A percentile compares a stretch with the other conserved stretches of the same genome.
Evolutionary conservation across 495 filamentous ascomycete genomes (phyloP).

Genomic region (Talaromyces ruber): DNA sequence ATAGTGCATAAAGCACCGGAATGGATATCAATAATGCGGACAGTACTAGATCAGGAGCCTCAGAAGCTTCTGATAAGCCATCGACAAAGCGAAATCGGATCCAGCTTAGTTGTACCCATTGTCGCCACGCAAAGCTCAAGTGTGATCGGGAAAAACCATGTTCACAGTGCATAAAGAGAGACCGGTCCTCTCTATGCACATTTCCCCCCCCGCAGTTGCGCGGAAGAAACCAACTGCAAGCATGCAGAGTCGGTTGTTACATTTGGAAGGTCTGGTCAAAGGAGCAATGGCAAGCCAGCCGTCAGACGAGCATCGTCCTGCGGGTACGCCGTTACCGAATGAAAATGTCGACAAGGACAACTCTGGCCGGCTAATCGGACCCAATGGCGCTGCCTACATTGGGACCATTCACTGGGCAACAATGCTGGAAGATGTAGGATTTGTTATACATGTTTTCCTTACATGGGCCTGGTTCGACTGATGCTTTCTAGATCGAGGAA

Average conservation of each 20-base stretch:
- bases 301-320: background rate
- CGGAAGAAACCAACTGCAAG: background rate
- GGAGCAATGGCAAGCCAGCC: slow-evolving; percentile 1
- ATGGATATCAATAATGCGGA: background rate
- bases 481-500: background rate
- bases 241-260: background rate
- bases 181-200: background rate
- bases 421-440: slow-evolving; percentile 3
- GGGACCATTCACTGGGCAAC: background rate
- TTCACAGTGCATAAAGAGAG: background rate
- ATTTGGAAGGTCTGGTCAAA: background rate
- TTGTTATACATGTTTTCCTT: background rate
- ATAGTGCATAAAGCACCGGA: background rate
- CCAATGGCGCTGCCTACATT: background rate
- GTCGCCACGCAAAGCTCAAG: background rate
- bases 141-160: background rate
- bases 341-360: background rate
- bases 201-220: background rate
- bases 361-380: background rate
- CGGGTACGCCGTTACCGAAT: too few relatives aligned
- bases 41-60: background rate
- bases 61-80: background rate
- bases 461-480: background rate
- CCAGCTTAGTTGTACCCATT: background rate
- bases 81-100: background rate